Base-by-base conservation (phyloP, 805 yeast genomes). In the Kodamaea jinghongensis region DNA sequence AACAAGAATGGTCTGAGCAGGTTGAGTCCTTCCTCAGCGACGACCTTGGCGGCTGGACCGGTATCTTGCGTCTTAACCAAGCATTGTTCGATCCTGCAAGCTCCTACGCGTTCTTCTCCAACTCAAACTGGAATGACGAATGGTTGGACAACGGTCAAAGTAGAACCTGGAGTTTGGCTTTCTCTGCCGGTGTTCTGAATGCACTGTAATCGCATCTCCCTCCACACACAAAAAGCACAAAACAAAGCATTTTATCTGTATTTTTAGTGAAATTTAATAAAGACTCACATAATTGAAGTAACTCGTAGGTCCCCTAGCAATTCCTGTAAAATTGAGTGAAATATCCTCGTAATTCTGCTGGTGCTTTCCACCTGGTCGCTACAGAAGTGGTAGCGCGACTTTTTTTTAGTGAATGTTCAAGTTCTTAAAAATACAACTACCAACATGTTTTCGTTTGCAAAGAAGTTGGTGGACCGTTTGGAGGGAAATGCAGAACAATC, bases 91-190 rank as follows among this genome's bases (percentile, higher is more conserved):
- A 75, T 45, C 71, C 79, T 0, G 37, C 41, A 16, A 36, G 53
- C 1, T 58, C 78, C 0, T 74, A 71, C 55, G 49, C 48, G 1
- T 75, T 72, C 50, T 76, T 75, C 52, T 50, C 70, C 15, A 49
- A 50, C 11, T 37, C 50, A 3, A 35, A 41, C 29, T 70, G 66
- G 42, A 17, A 48, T 37, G 58, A 61, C 33, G 50, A 52, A 10
- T 73, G 71, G 59, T 61, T 79, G 46, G 86, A 80, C 48, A 70
- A 75, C 44, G 86, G 86, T 17, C 78, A 75, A 71, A 76, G 82
- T 50, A 60, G 75, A 45, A 76, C 83, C 4, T 80, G 85, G 85
- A 60, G 76, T 35, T 61, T 78, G 45, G 81, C 83, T 0, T 79
- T 69, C 55, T 62, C 79, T 38, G 84, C 79, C 34, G 84, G 82